Conservation (phyloP, 805 yeast species). For the Metschnikowia cubensis region DNA sequence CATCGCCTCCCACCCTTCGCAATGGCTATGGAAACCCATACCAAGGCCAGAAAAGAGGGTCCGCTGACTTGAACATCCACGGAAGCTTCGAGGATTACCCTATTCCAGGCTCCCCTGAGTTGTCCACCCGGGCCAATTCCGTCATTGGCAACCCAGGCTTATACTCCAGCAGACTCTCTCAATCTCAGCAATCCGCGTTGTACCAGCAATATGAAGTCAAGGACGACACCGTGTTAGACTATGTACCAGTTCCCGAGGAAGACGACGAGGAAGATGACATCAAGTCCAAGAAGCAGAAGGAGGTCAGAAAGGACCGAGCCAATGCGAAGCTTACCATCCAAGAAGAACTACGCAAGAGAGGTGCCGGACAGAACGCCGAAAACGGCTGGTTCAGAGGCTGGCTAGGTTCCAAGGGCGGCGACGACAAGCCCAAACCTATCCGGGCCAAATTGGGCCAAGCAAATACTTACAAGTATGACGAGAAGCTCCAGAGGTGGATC, state of each 20-base stretch:
- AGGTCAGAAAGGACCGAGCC: constrained; percentile 30
- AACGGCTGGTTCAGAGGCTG: constrained; percentile 50
- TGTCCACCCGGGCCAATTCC: constrained; percentile 43
- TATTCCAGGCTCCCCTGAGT: constrained; percentile 44
- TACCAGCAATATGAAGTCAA: constrained; percentile 44
- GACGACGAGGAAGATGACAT: constrained; percentile 45
- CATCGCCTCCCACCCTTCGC: constrained; percentile 5
- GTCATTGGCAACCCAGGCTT: constrained; percentile 34
- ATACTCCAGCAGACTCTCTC: constrained; percentile 39
- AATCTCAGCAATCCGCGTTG: constrained; percentile 41
- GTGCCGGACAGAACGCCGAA: constrained; percentile 19
- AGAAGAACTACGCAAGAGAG: constrained; percentile 15
- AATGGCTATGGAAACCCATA: constrained; percentile 27
- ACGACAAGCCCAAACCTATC: constrained; percentile 61
- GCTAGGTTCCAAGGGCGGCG: constrained; percentile 36
- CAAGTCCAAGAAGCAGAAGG: constrained; percentile 33
- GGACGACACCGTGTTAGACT: constrained; percentile 42
- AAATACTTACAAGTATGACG: constrained; percentile 73
- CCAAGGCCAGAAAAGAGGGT: constrained; percentile 14
- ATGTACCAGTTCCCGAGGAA: constrained; percentile 40
- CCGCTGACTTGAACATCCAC: constrained; percentile 9
- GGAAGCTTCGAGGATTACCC: constrained; percentile 38
- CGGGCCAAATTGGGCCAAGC: constrained; percentile 81
- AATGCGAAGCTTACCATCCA: constrained; percentile 17
- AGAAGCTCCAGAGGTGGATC: constrained; percentile 82